A percentile compares a stretch with the other conserved stretches of the same genome.
phyloP scores from a whole-genome alignment of 2,329 filamentous ascomycete species.

The Salinomyces thailandicus region DNA sequence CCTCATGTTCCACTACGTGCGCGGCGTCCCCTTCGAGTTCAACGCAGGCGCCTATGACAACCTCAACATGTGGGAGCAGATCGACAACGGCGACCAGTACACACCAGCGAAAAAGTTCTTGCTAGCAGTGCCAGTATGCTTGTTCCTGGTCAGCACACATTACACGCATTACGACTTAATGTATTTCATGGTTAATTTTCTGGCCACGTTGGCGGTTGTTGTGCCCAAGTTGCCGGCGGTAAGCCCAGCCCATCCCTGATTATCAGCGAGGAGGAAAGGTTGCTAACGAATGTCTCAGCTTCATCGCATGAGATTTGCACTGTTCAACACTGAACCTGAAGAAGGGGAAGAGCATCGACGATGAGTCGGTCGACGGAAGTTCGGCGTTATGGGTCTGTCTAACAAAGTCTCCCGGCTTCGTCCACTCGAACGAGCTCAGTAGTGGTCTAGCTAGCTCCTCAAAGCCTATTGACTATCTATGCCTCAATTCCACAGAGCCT shows the following conservation, averaged over 20 bases:
- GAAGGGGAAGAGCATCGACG: constrained; percentile 1
- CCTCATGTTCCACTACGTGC: constrained; percentile 99
- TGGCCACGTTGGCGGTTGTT: constrained; percentile 83
- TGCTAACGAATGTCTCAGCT: constrained; percentile 20
- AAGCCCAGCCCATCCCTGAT: constrained; percentile 33
- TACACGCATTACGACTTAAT: constrained; percentile 97
- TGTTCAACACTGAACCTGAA: constrained; percentile 22
- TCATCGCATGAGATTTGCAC: constrained; percentile 28
- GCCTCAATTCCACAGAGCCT: too few relatives aligned
- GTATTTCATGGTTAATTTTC: constrained; percentile 94
- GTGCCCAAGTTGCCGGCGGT: constrained; percentile 95
- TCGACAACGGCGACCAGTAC: constrained; percentile 97
- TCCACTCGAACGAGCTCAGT: background rate
- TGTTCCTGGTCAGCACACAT: constrained; percentile 95
- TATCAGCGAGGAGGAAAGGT: background rate
- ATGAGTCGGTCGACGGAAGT: background rate
- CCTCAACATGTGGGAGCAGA: constrained; percentile 99
- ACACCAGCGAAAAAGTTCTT: constrained; percentile 98
- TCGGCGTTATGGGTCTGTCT: background rate
- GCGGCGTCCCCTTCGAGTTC: constrained; percentile 96
- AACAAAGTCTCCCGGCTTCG: background rate
- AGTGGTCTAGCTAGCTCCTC: background rate
- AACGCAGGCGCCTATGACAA: constrained; percentile 98
- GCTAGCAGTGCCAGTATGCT: constrained; percentile 80
- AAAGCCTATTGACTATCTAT: too few relatives aligned